These are phyloP conservation scores for Euphorbia celastroides DNA, from an alignment of 441 rosid genomes.

Conservation along the genomic window DNA sequence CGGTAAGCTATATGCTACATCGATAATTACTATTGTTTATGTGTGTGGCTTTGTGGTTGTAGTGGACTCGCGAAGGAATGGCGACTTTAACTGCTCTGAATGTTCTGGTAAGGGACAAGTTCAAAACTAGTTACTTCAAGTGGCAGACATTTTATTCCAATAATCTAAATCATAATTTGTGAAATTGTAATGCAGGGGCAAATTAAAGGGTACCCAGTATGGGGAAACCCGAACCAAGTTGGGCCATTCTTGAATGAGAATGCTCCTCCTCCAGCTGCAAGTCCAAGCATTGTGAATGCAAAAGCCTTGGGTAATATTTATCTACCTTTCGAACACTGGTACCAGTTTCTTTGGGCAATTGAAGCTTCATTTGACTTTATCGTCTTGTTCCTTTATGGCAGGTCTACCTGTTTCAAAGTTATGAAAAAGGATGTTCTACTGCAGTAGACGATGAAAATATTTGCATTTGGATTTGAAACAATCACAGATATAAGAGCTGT, in stretches of 20 bases:
- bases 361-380: conserved; percentile 1
- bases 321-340: neutral
- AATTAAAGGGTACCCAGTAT: conserved; percentile 80
- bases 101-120: conserved; percentile 50
- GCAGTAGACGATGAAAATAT: neutral
- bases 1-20: too few species aligned
- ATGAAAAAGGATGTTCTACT: conserved; percentile 22
- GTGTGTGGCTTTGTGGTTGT: neutral
- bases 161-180: neutral
- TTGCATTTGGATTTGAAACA: neutral
- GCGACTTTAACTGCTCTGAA: conserved; percentile 89
- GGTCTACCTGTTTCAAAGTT: conserved; percentile 81
- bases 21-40: too few species aligned
- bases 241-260: conserved; percentile 77
- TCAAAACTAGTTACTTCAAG: neutral
- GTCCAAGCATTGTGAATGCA: conserved; percentile 88
- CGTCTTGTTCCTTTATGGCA: conserved; percentile 21
- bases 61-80: conserved; percentile 99
- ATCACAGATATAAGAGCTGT: neutral
- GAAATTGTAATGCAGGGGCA: conserved; percentile 46
- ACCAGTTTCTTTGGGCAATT: neutral
- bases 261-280: conserved; percentile 69
- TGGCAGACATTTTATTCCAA: neutral
- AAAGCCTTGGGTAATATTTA: conserved; percentile 57
- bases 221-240: conserved; percentile 67